phyloP scores from a whole-genome alignment of 2,329 filamentous ascomycete species.

The Westerdykella aurantiaca region DNA sequence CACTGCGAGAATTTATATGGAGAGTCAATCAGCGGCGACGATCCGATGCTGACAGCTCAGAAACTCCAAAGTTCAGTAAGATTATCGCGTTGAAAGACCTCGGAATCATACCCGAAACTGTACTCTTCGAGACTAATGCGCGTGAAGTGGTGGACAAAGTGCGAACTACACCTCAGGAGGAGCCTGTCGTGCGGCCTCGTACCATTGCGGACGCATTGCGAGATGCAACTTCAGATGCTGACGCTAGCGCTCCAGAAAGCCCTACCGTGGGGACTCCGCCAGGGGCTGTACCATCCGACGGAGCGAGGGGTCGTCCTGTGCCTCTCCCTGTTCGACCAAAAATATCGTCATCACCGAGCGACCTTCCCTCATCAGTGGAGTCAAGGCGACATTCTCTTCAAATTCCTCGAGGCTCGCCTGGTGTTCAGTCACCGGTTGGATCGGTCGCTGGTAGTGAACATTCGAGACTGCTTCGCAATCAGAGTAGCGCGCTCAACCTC shows the following conservation, averaged over 20 bases:
- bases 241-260: slow-evolving; percentile 44
- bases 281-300: slow-evolving; percentile 4
- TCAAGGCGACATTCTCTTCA: slow-evolving; percentile 29
- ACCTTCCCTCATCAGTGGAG: slow-evolving; percentile 25
- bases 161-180: slow-evolving; percentile 26
- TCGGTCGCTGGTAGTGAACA: slow-evolving; percentile 30
- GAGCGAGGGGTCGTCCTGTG: background rate
- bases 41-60: slow-evolving; percentile 44
- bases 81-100: slow-evolving; percentile 71
- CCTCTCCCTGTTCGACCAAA: slow-evolving; percentile 19
- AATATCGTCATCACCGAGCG: slow-evolving; percentile 11
- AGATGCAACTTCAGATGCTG: slow-evolving; percentile 83
- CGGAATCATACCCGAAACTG: slow-evolving; percentile 75
- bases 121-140: slow-evolving; percentile 72
- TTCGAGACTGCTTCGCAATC: slow-evolving; percentile 40
- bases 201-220: slow-evolving; percentile 87
- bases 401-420: slow-evolving; percentile 20
- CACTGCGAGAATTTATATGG: slow-evolving; percentile 87
- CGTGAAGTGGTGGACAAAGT: slow-evolving; percentile 42
- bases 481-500: slow-evolving; percentile 55
- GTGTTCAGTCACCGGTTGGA: slow-evolving; percentile 24
- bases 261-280: slow-evolving; percentile 6
- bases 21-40: slow-evolving; percentile 68
- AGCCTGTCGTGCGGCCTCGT: slow-evolving; percentile 47
- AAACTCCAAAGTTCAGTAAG: slow-evolving; percentile 53